Conservation (phyloP, 192 early-diverging fungal species). For the Entomortierella parvispora region DNA sequence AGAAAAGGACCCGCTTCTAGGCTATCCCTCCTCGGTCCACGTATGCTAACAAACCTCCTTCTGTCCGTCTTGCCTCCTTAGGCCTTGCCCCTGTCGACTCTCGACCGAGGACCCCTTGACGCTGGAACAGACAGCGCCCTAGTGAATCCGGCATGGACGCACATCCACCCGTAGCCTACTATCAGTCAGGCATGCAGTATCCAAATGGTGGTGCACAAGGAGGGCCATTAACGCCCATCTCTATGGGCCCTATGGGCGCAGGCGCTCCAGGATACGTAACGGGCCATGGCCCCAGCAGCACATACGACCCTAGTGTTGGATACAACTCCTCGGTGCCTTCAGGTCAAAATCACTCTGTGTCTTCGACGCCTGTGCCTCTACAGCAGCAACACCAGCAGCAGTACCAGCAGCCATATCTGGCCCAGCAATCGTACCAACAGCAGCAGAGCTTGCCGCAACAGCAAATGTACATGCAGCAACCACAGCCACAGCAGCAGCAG, state of each 20-base stretch:
- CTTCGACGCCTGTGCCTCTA: slow-evolving; percentile 11
- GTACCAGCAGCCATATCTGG: neutral
- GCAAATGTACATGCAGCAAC: slow-evolving; percentile 6
- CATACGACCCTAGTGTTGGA: slow-evolving; percentile 11
- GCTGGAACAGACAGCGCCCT: no score
- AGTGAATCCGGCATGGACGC: slow-evolving; percentile 9
- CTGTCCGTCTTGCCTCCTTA: neutral
- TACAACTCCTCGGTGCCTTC: neutral
- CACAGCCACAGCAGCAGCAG: slow-evolving; percentile 16
- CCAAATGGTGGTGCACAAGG: slow-evolving; percentile 27
- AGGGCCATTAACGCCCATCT: slow-evolving; percentile 20
- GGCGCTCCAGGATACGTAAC: slow-evolving; percentile 15
- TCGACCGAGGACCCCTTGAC: neutral
- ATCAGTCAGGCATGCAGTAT: slow-evolving; percentile 32
- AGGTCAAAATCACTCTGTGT: slow-evolving; percentile 16
- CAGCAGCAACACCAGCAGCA: slow-evolving; percentile 30
- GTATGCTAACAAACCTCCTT: no score
- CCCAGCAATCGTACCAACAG: slow-evolving; percentile 18
- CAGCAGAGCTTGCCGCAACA: slow-evolving; percentile 26
- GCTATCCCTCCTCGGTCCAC: no score
- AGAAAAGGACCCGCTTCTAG: no score
- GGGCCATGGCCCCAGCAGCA: slow-evolving; percentile 3
- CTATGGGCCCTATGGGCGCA: slow-evolving; percentile 29
- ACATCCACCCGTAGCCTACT: slow-evolving; percentile 33
- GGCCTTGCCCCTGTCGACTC: neutral